phyloP scores from a whole-genome alignment of 1,284 basidiomycete genomes.

The Cutaneotrichosporon arboriforme region DNA sequence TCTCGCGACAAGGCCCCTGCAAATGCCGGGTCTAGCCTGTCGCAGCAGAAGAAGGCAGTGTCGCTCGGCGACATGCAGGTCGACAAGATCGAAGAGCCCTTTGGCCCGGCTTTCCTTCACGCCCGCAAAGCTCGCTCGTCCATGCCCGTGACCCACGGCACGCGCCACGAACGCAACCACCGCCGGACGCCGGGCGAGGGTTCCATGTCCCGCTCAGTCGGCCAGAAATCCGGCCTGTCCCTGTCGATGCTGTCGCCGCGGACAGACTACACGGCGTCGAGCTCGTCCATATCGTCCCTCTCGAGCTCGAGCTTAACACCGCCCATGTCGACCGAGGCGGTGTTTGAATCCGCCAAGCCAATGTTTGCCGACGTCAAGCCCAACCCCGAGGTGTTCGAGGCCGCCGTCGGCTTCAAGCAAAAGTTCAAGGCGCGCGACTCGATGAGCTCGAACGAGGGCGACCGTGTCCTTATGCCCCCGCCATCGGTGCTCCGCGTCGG shows the following conservation, averaged over 20 bases:
- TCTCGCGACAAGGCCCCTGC: too few species aligned
- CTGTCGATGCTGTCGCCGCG: slow-evolving; percentile 31
- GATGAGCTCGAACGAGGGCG: slow-evolving; percentile 18
- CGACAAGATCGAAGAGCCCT: slow-evolving; percentile 33
- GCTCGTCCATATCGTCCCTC: slow-evolving; percentile 41
- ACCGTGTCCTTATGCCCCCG: slow-evolving; percentile 12
- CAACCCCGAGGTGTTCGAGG: slow-evolving; percentile 46
- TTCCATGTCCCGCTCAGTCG: slow-evolving; percentile 44
- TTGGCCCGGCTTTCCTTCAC: slow-evolving; percentile 25
- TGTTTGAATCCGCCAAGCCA: slow-evolving; percentile 18
- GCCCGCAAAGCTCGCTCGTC: slow-evolving; percentile 15
- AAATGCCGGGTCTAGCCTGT: not conserved
- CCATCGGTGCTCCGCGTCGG: slow-evolving; percentile 19
- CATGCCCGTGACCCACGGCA: slow-evolving; percentile 1
- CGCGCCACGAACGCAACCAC: slow-evolving; percentile 3
- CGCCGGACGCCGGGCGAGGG: slow-evolving; percentile 10
- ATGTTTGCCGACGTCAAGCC: slow-evolving; percentile 48
- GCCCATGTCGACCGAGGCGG: slow-evolving; percentile 28
- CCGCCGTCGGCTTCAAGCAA: slow-evolving; percentile 33
- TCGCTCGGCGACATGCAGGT: slow-evolving; percentile 38
- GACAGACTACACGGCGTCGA: slow-evolving; percentile 36
- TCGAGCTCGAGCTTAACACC: slow-evolving; percentile 28
- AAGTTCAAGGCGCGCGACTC: slow-evolving; percentile 49
- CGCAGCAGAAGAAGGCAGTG: slow-evolving; percentile 38
- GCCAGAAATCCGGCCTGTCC: slow-evolving; percentile 46